Percentiles rank a stretch among this genome's conserved stretches.
These are phyloP conservation scores for Prunus kanzakura DNA, from an alignment of 306 rosid genomes.

Conservation along the genomic window DNA sequence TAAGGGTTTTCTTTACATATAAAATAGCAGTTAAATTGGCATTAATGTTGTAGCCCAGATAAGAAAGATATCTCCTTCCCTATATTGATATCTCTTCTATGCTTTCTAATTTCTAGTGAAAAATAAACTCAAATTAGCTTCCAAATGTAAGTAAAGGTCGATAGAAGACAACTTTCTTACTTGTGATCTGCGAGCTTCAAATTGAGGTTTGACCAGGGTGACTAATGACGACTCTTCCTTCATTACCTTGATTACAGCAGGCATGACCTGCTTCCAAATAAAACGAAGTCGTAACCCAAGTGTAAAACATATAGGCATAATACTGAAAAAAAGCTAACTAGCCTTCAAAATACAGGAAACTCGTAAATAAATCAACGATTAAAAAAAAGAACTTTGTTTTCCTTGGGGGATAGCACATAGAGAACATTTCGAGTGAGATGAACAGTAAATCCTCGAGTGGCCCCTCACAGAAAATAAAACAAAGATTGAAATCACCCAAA, in stretches of 20 bases:
- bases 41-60: not conserved
- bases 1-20: not conserved
- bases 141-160: constrained; percentile 1
- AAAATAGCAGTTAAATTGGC: not conserved
- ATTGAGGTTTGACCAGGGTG: constrained; percentile 90
- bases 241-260: constrained; percentile 80
- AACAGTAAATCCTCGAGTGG: not conserved
- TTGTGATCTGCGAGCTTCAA: constrained; percentile 89
- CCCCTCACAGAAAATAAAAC: not conserved
- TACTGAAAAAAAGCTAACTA: not conserved
- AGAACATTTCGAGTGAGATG: not conserved
- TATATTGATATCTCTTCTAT: not conserved
- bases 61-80: not conserved
- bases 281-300: not conserved
- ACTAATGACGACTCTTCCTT: constrained; percentile 75
- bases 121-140: not conserved
- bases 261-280: constrained; percentile 70
- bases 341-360: not conserved
- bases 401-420: not conserved
- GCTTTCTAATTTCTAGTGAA: not conserved
- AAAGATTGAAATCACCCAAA: constrained; percentile 1
- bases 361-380: not conserved
- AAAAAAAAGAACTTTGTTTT: not conserved
- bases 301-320: not conserved
- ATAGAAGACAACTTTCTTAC: constrained; percentile 39